A percentile compares a stretch with the other conserved stretches of the same genome.
phyloP scores from a whole-genome alignment of 2,329 filamentous ascomycete species.

The Thielaviopsis euricoi region DNA sequence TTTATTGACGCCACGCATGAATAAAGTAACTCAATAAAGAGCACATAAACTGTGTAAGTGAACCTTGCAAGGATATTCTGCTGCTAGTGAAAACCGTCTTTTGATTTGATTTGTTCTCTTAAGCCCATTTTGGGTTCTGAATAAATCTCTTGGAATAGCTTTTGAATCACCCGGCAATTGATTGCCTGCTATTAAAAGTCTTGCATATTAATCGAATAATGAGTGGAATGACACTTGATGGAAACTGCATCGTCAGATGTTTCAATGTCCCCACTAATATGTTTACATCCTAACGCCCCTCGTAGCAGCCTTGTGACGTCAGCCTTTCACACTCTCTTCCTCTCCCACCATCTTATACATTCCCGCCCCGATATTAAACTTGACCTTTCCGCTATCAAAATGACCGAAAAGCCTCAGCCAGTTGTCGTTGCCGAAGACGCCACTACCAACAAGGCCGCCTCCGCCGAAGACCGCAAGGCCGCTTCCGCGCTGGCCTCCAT shows the following conservation, averaged over 20 bases:
- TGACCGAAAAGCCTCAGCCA: background rate
- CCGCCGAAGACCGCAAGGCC: conserved; percentile 62
- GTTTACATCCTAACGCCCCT: background rate
- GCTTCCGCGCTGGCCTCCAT: conserved; percentile 57
- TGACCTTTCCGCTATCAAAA: conserved; percentile 17
- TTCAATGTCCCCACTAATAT: background rate
- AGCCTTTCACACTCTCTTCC: background rate
- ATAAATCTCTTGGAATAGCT: too few relatives aligned
- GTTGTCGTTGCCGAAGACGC: conserved; percentile 35
- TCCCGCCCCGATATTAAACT: too few relatives aligned
- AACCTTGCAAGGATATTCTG: too few relatives aligned
- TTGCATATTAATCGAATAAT: too few relatives aligned
- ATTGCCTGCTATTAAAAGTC: background rate
- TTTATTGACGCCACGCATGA: too few relatives aligned
- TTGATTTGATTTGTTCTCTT: too few relatives aligned
- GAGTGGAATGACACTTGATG: background rate
- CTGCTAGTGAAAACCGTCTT: too few relatives aligned
- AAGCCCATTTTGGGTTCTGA: too few relatives aligned
- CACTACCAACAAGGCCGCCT: conserved; percentile 32
- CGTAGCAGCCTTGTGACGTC: background rate
- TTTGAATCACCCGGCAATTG: too few relatives aligned
- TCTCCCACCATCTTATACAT: background rate
- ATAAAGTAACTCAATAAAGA: too few relatives aligned
- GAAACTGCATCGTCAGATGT: background rate
- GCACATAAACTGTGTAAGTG: too few relatives aligned